phyloP scores from a whole-genome alignment of 2,329 filamentous ascomycete genomes.

The Aspergillus ibericus region DNA sequence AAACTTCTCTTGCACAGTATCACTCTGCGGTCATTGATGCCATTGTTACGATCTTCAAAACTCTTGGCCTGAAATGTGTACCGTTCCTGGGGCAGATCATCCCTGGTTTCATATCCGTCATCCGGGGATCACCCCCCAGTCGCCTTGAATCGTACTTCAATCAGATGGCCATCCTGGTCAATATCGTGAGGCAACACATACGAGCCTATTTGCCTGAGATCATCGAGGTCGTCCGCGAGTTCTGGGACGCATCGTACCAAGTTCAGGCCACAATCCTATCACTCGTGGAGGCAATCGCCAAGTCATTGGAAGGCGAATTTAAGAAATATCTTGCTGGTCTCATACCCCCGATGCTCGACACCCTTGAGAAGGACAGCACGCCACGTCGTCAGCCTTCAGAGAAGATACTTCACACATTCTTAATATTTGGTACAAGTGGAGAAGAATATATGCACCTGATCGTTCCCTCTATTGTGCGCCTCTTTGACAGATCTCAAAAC shows the following conservation, averaged over 20 bases:
- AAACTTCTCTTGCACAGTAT: slow-evolving; percentile 83
- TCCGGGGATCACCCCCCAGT: slow-evolving; percentile 73
- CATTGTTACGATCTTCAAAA: slow-evolving; percentile 98
- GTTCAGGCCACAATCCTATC: slow-evolving; percentile 89
- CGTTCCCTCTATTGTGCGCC: slow-evolving; percentile 88
- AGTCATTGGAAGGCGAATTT: slow-evolving; percentile 94
- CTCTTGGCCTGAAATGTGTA: slow-evolving; percentile 91
- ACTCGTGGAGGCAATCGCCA: slow-evolving; percentile 88
- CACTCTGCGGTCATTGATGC: slow-evolving; percentile 94
- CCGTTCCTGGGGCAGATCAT: slow-evolving; percentile 92
- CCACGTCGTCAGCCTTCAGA: slow-evolving; percentile 78
- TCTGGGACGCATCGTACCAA: slow-evolving; percentile 78
- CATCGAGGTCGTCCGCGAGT: slow-evolving; percentile 81
- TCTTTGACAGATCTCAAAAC: slow-evolving; percentile 87
- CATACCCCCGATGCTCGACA: slow-evolving; percentile 89
- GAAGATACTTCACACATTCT: slow-evolving; percentile 87
- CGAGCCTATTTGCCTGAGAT: slow-evolving; percentile 86
- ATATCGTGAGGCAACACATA: slow-evolving; percentile 95
- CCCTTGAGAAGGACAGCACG: slow-evolving; percentile 81
- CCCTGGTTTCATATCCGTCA: slow-evolving; percentile 87
- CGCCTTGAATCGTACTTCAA: slow-evolving; percentile 96
- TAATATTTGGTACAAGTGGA: slow-evolving; percentile 91
- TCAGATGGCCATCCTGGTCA: slow-evolving; percentile 87
- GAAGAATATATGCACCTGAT: slow-evolving; percentile 99
- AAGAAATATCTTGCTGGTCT: slow-evolving; percentile 90